These are phyloP conservation scores for Xylaria grammica DNA, from an alignment of 495 filamentous ascomycete species.

Conservation along the genomic window DNA sequence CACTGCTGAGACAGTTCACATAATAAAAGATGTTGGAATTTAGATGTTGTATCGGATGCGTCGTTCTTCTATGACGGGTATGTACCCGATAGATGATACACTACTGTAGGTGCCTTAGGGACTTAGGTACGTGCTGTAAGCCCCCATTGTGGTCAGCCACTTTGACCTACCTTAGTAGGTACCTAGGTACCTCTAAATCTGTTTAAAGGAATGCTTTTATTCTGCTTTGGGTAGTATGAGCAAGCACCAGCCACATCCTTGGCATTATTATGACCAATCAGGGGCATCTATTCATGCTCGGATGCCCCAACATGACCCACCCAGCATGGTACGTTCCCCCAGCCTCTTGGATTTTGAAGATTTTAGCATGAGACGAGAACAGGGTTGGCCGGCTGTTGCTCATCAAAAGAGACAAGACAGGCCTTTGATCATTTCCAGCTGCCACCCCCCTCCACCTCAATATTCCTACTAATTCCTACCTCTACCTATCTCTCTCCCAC, in stretches of 20 bases:
- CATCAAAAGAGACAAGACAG: constrained; percentile 21
- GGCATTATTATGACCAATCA: background rate
- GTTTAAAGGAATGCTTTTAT: constrained; percentile 4
- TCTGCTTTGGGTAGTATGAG: background rate
- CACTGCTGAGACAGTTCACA: too few relatives aligned
- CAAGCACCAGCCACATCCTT: constrained; percentile 17
- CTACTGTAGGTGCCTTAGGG: too few relatives aligned
- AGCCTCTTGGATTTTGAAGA: constrained; percentile 25
- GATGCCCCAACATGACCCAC: background rate
- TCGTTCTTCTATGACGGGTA: too few relatives aligned
- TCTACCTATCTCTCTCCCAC: constrained; percentile 1
- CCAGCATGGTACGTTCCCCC: constrained; percentile 6
- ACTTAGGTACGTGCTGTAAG: too few relatives aligned
- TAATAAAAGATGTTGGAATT: too few relatives aligned
- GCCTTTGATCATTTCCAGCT: constrained; percentile 16
- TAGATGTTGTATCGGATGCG: too few relatives aligned
- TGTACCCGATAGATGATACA: too few relatives aligned
- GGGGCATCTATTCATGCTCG: background rate
- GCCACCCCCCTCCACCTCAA: constrained; percentile 23
- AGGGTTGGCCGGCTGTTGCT: constrained; percentile 25
- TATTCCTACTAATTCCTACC: constrained; percentile 9
- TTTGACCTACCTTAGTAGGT: background rate
- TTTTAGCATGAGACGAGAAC: constrained; percentile 19
- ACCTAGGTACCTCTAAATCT: background rate
- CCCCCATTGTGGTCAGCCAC: background rate